Conservation (phyloP, 768 basidiomycete species). For the Rhizopogon rudus region DNA sequence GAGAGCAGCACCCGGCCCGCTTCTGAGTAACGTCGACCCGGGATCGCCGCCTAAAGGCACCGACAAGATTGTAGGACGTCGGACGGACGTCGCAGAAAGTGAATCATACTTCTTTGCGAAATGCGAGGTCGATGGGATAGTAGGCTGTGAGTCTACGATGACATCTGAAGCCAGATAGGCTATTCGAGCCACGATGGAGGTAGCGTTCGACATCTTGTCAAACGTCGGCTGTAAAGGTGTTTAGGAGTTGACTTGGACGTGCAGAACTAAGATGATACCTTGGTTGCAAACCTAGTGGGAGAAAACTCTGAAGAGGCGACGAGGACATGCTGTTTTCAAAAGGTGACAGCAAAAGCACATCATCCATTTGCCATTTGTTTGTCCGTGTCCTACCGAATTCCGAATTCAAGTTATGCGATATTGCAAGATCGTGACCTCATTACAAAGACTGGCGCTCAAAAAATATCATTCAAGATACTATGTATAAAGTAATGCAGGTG, state of each 20-base stretch:
- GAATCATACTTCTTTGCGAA: slow-evolving; percentile 29
- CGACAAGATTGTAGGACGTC: slow-evolving; percentile 39
- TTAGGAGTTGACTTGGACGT: slow-evolving; percentile 1
- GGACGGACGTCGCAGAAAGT: slow-evolving; percentile 29
- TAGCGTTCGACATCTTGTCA: slow-evolving; percentile 20
- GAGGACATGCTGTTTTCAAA: neutral
- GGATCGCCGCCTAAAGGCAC: slow-evolving; percentile 66
- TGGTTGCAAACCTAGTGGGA: neutral
- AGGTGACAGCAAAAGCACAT: slow-evolving; percentile 16
- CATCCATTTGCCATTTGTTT: slow-evolving; percentile 16
- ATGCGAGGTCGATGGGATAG: slow-evolving; percentile 34
- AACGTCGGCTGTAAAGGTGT: neutral
- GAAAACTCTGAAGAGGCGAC: neutral
- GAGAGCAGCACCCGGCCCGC: slow-evolving; percentile 36
- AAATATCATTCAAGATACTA: neutral
- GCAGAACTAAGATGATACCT: slow-evolving; percentile 5
- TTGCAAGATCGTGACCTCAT: neutral
- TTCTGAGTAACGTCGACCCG: slow-evolving; percentile 49
- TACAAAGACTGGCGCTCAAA: slow-evolving; percentile 1
- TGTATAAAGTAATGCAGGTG: neutral
- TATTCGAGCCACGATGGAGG: slow-evolving; percentile 54
- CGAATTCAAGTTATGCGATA: slow-evolving; percentile 11
- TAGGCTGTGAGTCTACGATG: slow-evolving; percentile 52
- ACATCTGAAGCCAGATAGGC: slow-evolving; percentile 69
- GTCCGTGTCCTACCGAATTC: slow-evolving; percentile 8